phyloP scores from a whole-genome alignment of 106 monocot species.

The Phalaenopsis aphrodite region DNA sequence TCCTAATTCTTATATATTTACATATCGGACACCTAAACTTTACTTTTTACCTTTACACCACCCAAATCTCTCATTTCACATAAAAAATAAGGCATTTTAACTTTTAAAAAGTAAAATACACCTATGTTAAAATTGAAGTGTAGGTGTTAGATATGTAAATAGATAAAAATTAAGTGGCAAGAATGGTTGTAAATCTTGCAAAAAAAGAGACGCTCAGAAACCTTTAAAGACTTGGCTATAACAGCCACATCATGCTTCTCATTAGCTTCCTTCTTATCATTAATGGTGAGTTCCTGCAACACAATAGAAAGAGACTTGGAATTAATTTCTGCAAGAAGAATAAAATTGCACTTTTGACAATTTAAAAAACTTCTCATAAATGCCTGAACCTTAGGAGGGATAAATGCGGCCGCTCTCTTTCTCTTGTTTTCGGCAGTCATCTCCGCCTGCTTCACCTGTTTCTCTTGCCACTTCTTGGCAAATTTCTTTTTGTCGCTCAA shows the following conservation, averaged over 20 bases:
- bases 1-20: too few relatives aligned
- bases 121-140: too few relatives aligned
- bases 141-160: too few relatives aligned
- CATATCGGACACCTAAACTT: too few relatives aligned
- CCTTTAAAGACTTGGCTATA: conserved; percentile 68
- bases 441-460: conserved; percentile 80
- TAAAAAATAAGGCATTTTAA: too few relatives aligned
- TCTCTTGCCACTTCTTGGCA: conserved; percentile 81
- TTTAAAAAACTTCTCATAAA: neutral
- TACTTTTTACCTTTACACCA: too few relatives aligned
- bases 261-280: conserved; percentile 24
- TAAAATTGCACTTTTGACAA: neutral
- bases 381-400: conserved; percentile 71
- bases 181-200: too few relatives aligned
- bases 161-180: too few relatives aligned
- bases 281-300: conserved; percentile 30
- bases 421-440: conserved; percentile 83
- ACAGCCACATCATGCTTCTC: conserved; percentile 33
- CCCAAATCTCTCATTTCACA: too few relatives aligned
- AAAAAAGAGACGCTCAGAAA: conserved; percentile 11
- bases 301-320: neutral
- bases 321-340: neutral
- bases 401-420: conserved; percentile 86
- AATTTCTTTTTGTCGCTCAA: conserved; percentile 84
- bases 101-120: too few relatives aligned